phyloP scores from a whole-genome alignment of 2,329 filamentous ascomycete species.

The Aspergillus sp. region DNA sequence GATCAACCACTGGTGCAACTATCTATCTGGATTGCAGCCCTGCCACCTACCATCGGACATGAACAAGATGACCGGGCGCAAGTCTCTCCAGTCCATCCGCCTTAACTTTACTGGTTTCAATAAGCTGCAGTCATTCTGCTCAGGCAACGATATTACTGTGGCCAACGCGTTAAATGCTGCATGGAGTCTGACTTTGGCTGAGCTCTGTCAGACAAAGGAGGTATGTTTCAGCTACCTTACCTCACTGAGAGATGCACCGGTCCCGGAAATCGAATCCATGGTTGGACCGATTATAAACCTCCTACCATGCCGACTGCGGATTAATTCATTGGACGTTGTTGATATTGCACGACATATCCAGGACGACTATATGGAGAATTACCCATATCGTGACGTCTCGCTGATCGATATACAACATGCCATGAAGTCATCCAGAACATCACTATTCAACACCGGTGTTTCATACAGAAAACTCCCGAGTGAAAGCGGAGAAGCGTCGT shows the following conservation, averaged over 20 bases:
- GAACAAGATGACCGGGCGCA: slow-evolving; percentile 15
- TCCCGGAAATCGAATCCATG: slow-evolving; percentile 39
- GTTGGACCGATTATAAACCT: slow-evolving; percentile 50
- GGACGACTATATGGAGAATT: slow-evolving; percentile 47
- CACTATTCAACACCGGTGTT: slow-evolving; percentile 50
- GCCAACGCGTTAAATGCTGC: slow-evolving; percentile 65
- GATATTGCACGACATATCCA: slow-evolving; percentile 44
- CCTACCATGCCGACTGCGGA: slow-evolving; percentile 44
- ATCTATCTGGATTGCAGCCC: slow-evolving; percentile 32
- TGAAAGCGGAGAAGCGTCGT: slow-evolving; percentile 24
- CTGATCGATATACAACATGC: slow-evolving; percentile 50
- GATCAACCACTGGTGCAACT: slow-evolving; percentile 39
- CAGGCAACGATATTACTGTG: slow-evolving; percentile 47
- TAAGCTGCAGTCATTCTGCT: slow-evolving; percentile 40
- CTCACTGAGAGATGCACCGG: slow-evolving; percentile 42
- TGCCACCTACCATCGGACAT: slow-evolving; percentile 39
- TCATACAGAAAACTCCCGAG: slow-evolving; percentile 48
- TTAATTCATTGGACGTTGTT: slow-evolving; percentile 31
- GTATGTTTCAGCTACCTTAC: slow-evolving; percentile 53
- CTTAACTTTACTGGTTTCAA: slow-evolving; percentile 29
- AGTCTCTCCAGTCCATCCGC: slow-evolving; percentile 30
- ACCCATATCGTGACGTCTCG: slow-evolving; percentile 45
- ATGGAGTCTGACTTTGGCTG: slow-evolving; percentile 66
- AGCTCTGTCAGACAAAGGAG: slow-evolving; percentile 67
- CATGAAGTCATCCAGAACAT: slow-evolving; percentile 34